Evolutionary conservation across 2,329 filamentous ascomycete species (phyloP).

Genomic region (Ophiostoma novo-ulmi): DNA sequence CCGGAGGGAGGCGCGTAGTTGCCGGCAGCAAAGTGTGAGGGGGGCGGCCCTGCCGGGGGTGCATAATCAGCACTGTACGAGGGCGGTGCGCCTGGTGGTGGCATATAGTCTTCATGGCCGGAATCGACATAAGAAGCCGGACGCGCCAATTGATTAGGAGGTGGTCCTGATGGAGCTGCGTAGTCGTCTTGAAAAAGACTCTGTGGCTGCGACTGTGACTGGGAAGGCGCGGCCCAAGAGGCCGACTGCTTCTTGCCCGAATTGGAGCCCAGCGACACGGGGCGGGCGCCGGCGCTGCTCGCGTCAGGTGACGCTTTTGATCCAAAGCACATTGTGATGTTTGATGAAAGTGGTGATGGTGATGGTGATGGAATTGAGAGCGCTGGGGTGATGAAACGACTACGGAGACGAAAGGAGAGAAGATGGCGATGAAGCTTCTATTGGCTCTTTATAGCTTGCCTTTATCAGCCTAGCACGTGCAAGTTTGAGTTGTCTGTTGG

Average conservation of each 20-base stretch:
- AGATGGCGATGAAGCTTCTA: background rate
- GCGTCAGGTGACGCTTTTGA: constrained; percentile 20
- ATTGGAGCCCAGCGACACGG: constrained; percentile 4
- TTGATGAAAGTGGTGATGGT: background rate
- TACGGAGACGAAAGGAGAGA: background rate
- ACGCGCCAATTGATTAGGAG: background rate
- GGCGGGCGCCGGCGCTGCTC: constrained; percentile 11
- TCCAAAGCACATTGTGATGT: constrained; percentile 28
- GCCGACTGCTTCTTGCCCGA: background rate
- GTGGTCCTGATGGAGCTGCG: constrained; percentile 9
- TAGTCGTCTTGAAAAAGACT: background rate
- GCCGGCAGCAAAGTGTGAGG: constrained; percentile 15
- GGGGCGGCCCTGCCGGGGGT: constrained; percentile 28
- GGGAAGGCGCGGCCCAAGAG: background rate
- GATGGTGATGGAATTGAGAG: background rate
- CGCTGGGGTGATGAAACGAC: background rate
- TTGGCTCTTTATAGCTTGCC: background rate
- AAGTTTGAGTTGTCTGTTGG: background rate
- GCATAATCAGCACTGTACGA: constrained; percentile 21
- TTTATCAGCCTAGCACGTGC: background rate
- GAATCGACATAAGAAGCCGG: background rate
- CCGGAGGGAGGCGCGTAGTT: constrained; percentile 30
- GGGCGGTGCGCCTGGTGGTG: constrained; percentile 25
- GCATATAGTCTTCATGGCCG: constrained; percentile 12
- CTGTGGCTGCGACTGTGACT: background rate